Percentiles rank a stretch among this genome's conserved stretches.
Conservation (phyloP, 305 asterid genomes). For the Euphrasia arctica region DNA sequence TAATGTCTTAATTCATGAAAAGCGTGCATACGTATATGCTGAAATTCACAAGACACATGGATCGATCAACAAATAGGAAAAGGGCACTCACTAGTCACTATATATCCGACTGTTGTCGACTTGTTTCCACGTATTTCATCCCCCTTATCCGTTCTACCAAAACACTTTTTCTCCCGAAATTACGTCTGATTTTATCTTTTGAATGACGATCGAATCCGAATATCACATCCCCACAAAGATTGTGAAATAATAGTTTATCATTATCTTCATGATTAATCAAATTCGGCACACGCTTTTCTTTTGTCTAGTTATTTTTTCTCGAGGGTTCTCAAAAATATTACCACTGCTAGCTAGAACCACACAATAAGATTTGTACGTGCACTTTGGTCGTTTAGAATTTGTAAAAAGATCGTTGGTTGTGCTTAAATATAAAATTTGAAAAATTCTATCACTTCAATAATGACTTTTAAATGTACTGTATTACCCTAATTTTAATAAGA, state of each 20-base stretch:
- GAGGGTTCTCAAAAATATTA: too few relatives aligned
- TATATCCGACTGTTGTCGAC: not conserved
- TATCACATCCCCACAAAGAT: constrained; percentile 24
- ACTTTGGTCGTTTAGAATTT: too few relatives aligned
- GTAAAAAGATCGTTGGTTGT: too few relatives aligned
- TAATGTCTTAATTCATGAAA: not conserved
- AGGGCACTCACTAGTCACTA: constrained; percentile 16
- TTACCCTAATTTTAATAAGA: too few relatives aligned
- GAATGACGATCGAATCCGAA: not conserved
- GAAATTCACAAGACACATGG: too few relatives aligned
- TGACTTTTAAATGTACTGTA: too few relatives aligned
- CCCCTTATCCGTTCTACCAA: constrained; percentile 65
- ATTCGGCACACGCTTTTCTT: not conserved
- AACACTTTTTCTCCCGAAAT: constrained; percentile 32
- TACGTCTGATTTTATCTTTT: constrained; percentile 32
- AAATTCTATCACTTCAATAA: too few relatives aligned
- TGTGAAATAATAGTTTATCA: not conserved
- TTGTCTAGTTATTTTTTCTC: not conserved
- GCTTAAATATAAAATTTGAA: too few relatives aligned
- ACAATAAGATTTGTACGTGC: too few relatives aligned
- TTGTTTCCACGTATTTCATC: constrained; percentile 34
- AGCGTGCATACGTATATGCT: not conserved
- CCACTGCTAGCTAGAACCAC: too few relatives aligned
- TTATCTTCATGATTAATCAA: not conserved
- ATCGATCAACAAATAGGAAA: constrained; percentile 21